Evolutionary conservation across 495 filamentous ascomycete genomes (phyloP).

Genomic region (Aspergillus biplanus): DNA sequence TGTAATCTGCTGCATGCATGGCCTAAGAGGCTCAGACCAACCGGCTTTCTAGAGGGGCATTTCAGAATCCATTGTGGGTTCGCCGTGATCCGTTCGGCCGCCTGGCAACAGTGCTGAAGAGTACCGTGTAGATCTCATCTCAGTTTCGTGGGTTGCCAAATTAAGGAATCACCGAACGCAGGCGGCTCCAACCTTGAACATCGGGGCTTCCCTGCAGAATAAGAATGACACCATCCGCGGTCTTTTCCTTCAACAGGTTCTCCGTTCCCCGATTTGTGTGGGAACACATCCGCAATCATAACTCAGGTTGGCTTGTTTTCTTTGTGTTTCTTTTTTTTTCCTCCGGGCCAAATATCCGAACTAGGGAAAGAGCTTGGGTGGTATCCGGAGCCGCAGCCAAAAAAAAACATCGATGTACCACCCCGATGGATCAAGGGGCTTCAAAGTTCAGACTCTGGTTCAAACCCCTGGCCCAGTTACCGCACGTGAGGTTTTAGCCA

Average conservation of each 20-base stretch:
- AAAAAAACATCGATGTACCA: not conserved
- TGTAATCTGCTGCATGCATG: not conserved
- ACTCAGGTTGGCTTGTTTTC: not conserved
- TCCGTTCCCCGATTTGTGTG: not conserved
- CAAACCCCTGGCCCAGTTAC: not conserved
- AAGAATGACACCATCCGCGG: slow-evolving; percentile 1
- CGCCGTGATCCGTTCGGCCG: not conserved
- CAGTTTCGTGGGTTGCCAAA: not conserved
- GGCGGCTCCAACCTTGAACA: not conserved
- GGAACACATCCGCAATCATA: not conserved
- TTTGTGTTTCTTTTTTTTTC: not conserved
- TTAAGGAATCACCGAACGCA: not conserved
- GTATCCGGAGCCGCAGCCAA: not conserved
- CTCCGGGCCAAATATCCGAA: not conserved
- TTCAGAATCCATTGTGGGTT: slow-evolving; percentile 3
- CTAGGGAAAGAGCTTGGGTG: not conserved
- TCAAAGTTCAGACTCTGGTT: not conserved
- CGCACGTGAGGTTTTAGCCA: not conserved
- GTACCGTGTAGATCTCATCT: slow-evolving; percentile 23
- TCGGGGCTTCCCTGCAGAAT: not conserved
- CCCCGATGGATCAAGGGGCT: not conserved
- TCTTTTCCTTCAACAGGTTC: not conserved
- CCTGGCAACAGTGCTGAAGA: slow-evolving; percentile 14
- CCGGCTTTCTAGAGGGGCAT: not conserved
- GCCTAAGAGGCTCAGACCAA: not conserved